Conservation (phyloP, 306 rosid genomes). For the Lathyrus oleraceus region DNA sequence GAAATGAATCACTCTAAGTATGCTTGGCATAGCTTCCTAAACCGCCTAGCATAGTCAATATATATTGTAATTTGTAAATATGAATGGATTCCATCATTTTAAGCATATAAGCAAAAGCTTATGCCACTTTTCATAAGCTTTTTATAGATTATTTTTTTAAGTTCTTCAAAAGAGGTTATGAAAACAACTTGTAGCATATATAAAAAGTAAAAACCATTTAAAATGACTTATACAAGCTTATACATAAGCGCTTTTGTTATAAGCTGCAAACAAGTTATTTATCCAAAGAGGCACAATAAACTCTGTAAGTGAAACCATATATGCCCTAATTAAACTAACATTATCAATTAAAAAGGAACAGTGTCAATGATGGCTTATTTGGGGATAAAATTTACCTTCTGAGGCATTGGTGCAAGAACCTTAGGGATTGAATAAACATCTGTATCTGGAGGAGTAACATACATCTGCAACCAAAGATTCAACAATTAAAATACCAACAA, state of each 20-base stretch:
- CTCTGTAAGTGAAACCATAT: not conserved
- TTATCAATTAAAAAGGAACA: too few species aligned
- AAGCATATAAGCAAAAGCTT: not conserved
- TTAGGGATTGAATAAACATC: conserved; percentile 87
- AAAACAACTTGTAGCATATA: too few species aligned
- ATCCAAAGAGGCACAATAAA: not conserved
- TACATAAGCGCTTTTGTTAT: too few species aligned
- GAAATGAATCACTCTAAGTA: not conserved
- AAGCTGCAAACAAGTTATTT: too few species aligned
- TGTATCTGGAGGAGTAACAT: conserved; percentile 97
- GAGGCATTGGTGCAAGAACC: conserved; percentile 94
- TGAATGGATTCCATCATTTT: not conserved
- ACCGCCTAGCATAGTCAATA: not conserved
- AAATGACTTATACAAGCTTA: too few species aligned
- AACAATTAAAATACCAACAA: not conserved
- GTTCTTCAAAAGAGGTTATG: too few species aligned
- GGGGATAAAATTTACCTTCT: conserved; percentile 53
- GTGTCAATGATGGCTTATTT: too few species aligned
- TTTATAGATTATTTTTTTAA: too few species aligned
- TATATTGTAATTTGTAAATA: not conserved
- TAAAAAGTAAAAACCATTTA: too few species aligned
- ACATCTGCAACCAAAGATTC: conserved; percentile 56
- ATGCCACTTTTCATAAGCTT: too few species aligned
- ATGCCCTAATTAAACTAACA: not conserved
- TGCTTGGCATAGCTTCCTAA: conserved; percentile 1